Evolutionary conservation across 192 early-diverging fungal species (phyloP), one percentile per base, ranked within the genome.

Genomic region (Coemansia sp.): DNA sequence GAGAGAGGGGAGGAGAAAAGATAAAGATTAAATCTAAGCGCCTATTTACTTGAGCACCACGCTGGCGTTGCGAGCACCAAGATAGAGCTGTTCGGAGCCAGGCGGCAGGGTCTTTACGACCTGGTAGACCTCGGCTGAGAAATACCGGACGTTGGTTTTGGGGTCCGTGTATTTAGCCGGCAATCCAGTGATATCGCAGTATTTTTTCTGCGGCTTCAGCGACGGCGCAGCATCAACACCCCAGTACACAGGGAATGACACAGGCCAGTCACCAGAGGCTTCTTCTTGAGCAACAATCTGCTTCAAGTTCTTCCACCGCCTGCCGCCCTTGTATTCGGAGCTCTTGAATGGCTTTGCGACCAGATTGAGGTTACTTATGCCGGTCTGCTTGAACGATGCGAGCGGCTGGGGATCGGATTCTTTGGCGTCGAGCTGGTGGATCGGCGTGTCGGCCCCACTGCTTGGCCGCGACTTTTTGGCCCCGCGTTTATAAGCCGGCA

Each of bases 111-210:
- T 75, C 43, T 84, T 81, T 34, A 92, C 81, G 33, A 81, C 67
- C 55, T 84, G 82, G 72, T 92, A 94, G 11, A 92, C 78, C 56
- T 92, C 88, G 1, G 83, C 82, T 39, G 87, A 87, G 52, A 88
- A 81, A 50, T 92, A 94, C 15, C 92, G 75, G 27, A 94, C 60
- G 9, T 85, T 76, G 1, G 89, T 89, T 68, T 92, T 92, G 17
- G 92, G 92, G 65, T 94, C 92, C 1, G 89, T 91, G 60, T 94
- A 94, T 13, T 60, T 78, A 22, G 89, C 89, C 37, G 89, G 86
- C 33, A 93, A 67, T 15, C 91, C 91, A 6, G 91, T 94, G 40
- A 94, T 82, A 58, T 94, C 91, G 61, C 91, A 94, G 72, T 94
- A 94, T 58, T 92, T 92, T 71, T 91, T 91, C 57, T 83, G 81